A percentile compares a stretch with the other conserved stretches of the same genome.
These are phyloP conservation scores for Megacollybia marginata DNA, from an alignment of 768 basidiomycete genomes.

Conservation along the genomic window DNA sequence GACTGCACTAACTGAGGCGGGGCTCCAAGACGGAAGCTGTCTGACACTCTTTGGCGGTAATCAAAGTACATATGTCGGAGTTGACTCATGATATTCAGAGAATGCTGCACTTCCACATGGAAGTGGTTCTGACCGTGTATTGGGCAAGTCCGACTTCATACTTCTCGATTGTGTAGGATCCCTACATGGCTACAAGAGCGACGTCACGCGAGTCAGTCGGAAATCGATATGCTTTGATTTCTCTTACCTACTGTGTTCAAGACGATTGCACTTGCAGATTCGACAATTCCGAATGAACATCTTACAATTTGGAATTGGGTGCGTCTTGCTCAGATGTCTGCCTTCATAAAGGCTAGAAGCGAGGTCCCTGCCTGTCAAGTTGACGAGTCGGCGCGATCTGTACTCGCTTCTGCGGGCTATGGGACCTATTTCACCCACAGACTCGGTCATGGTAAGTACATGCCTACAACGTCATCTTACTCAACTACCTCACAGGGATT, in stretches of 20 bases:
- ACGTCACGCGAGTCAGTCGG: constrained; percentile 64
- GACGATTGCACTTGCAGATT: constrained; percentile 62
- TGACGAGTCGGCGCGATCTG: constrained; percentile 53
- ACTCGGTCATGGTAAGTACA: constrained; percentile 60
- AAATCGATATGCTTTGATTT: background rate
- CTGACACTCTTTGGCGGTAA: constrained; percentile 76
- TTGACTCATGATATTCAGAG: constrained; percentile 32
- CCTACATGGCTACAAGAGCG: constrained; percentile 70
- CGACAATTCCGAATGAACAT: constrained; percentile 47
- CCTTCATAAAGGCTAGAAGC: constrained; percentile 37
- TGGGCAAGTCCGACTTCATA: constrained; percentile 53
- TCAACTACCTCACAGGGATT: constrained; percentile 44
- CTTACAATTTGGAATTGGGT: constrained; percentile 59
- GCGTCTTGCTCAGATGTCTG: constrained; percentile 51
- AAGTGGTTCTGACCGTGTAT: constrained; percentile 56
- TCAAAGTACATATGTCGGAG: constrained; percentile 10
- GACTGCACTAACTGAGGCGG: constrained; percentile 46
- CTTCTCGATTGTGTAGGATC: constrained; percentile 70
- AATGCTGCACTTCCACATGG: constrained; percentile 88
- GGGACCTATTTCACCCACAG: constrained; percentile 71
- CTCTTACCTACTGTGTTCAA: constrained; percentile 10
- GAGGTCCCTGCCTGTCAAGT: constrained; percentile 47
- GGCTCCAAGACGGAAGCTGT: constrained; percentile 50
- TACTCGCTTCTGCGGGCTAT: constrained; percentile 36
- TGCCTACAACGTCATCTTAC: background rate